Percentiles rank a stretch among this genome's conserved stretches.
phyloP scores from a whole-genome alignment of 1,139 yeast species.

The Candida sojae region DNA sequence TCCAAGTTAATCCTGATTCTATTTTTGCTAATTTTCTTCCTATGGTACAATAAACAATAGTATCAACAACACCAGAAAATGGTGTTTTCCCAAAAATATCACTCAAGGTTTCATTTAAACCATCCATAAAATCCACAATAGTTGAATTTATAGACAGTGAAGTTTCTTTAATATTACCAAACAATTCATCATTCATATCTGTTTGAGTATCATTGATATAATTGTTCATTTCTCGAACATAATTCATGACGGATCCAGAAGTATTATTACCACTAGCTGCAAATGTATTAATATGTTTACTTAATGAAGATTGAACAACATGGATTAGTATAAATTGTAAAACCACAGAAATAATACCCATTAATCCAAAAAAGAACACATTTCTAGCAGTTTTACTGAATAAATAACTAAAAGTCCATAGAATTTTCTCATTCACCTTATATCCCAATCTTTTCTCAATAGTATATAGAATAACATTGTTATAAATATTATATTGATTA shows the following conservation, averaged over 20 bases:
- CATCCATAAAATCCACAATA: conserved; percentile 39
- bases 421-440: conserved; percentile 6
- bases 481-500: conserved; percentile 14
- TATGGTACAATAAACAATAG: conserved; percentile 76
- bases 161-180: conserved; percentile 66
- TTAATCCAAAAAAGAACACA: conserved; percentile 45
- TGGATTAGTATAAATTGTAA: conserved; percentile 47
- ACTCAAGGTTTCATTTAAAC: conserved; percentile 30
- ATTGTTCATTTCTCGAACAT: conserved; percentile 24
- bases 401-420: conserved; percentile 55
- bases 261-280: background rate
- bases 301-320: conserved; percentile 5
- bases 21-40: conserved; percentile 68
- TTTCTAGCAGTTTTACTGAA: conserved; percentile 48
- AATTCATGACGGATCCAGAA: conserved; percentile 8
- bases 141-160: conserved; percentile 47
- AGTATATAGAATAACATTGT: conserved; percentile 10
- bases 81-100: conserved; percentile 67
- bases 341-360: conserved; percentile 49
- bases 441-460: conserved; percentile 10
- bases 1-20: conserved; percentile 78
- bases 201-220: conserved; percentile 31
- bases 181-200: conserved; percentile 59
- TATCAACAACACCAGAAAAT: conserved; percentile 59
- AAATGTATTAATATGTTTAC: conserved; percentile 2